Conservation (phyloP, 371 early-diverging fungal genomes). For the Rhizopus stolonifer region DNA sequence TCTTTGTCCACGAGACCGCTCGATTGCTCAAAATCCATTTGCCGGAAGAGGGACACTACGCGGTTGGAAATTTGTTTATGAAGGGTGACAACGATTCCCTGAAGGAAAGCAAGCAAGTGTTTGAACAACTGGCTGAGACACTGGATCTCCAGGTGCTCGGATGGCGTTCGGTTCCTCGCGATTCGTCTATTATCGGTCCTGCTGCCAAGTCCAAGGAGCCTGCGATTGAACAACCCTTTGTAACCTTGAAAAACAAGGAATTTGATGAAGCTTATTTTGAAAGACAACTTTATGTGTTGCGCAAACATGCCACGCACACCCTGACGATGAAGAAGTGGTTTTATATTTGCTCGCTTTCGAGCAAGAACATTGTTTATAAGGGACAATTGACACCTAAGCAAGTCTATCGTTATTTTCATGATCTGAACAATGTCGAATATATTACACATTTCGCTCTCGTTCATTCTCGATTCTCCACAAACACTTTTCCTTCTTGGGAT, state of each 20-base stretch:
- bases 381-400: slow-evolving; percentile 93
- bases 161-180: slow-evolving; percentile 90
- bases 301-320: slow-evolving; percentile 88
- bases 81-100: slow-evolving; percentile 62
- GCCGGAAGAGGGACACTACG: slow-evolving; percentile 83
- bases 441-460: slow-evolving; percentile 92
- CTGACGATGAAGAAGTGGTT: slow-evolving; percentile 85
- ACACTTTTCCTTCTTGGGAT: slow-evolving; percentile 98
- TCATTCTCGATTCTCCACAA: slow-evolving; percentile 97
- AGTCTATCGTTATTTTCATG: slow-evolving; percentile 89
- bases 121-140: slow-evolving; percentile 73
- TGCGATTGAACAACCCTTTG: slow-evolving; percentile 90
- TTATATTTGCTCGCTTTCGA: slow-evolving; percentile 93
- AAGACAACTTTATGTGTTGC: slow-evolving; percentile 83
- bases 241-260: slow-evolving; percentile 50
- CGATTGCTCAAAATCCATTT: slow-evolving; percentile 59
- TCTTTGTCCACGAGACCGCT: slow-evolving; percentile 68
- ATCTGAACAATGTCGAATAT: slow-evolving; percentile 79
- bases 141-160: slow-evolving; percentile 78
- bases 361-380: slow-evolving; percentile 93
- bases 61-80: slow-evolving; percentile 92
- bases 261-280: slow-evolving; percentile 80
- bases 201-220: slow-evolving; percentile 89
- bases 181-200: slow-evolving; percentile 87
- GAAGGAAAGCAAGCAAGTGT: slow-evolving; percentile 66